These are phyloP conservation scores for Acorus calamus DNA, from an alignment of 106 monocot genomes.

Conservation along the genomic window DNA sequence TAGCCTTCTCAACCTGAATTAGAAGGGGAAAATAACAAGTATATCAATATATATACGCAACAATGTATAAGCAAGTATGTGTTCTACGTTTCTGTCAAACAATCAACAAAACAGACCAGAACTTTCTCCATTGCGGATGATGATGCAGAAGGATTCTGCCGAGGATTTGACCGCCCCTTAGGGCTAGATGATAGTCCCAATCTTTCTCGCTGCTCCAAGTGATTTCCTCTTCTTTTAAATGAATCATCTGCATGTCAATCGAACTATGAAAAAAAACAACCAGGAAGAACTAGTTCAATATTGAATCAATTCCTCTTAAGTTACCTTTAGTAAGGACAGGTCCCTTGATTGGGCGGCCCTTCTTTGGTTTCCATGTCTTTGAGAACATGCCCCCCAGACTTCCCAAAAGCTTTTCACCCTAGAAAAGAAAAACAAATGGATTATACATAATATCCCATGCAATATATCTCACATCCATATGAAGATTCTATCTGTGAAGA, in stretches of 20 bases:
- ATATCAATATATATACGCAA: not conserved
- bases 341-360: slow-evolving; percentile 45
- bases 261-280: slow-evolving; percentile 1
- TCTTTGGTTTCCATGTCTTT: slow-evolving; percentile 75
- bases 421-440: slow-evolving; percentile 1
- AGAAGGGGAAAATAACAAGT: not conserved
- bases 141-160: slow-evolving; percentile 10
- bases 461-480: not conserved
- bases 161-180: slow-evolving; percentile 14
- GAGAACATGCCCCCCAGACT: slow-evolving; percentile 73
- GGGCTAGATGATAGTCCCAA: slow-evolving; percentile 22
- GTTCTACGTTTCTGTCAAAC: not conserved
- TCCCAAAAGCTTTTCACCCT: slow-evolving; percentile 73
- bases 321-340: slow-evolving; percentile 40
- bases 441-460: slow-evolving; percentile 11
- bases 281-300: not conserved
- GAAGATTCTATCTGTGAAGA: too few species aligned
- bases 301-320: not conserved
- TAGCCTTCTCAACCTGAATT: slow-evolving; percentile 51
- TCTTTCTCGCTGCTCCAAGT: slow-evolving; percentile 28
- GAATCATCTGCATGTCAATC: slow-evolving; percentile 22
- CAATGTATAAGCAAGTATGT: not conserved
- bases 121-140: slow-evolving; percentile 28
- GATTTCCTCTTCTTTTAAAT: slow-evolving; percentile 19
- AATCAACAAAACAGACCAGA: slow-evolving; percentile 17